A percentile compares a stretch with the other conserved stretches of the same genome.
Conservation (phyloP, 352 stramenopile species). For the Globisporangium cylindrosporum region DNA sequence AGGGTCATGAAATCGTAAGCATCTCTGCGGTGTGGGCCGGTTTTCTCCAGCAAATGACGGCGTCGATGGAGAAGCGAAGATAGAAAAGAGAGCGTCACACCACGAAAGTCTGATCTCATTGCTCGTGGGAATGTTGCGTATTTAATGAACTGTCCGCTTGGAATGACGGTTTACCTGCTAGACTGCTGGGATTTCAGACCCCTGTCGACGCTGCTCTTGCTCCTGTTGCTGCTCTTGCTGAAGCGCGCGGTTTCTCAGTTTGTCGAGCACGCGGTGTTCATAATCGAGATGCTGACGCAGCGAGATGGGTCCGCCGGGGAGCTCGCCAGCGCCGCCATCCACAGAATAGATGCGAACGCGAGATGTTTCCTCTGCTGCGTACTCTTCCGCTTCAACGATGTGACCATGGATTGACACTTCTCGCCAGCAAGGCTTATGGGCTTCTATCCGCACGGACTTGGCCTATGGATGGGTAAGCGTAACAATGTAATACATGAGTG, state of each 20-base stretch:
- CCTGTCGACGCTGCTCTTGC: conserved; percentile 12
- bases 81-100: conserved; percentile 20
- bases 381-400: conserved; percentile 57
- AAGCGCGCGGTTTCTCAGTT: conserved; percentile 37
- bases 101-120: neutral
- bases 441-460: conserved; percentile 63
- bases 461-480: conserved; percentile 23
- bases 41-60: conserved; percentile 61
- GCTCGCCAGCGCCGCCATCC: conserved; percentile 3
- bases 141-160: neutral
- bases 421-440: conserved; percentile 63
- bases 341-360: conserved; percentile 16
- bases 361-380: conserved; percentile 15
- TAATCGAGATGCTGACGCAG: conserved; percentile 53
- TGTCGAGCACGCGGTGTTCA: conserved; percentile 51
- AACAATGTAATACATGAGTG: neutral
- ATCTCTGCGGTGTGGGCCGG: conserved; percentile 73
- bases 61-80: conserved; percentile 35
- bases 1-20: conserved; percentile 72
- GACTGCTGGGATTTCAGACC: conserved; percentile 10
- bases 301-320: conserved; percentile 47
- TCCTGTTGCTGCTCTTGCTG: conserved; percentile 21
- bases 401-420: conserved; percentile 74
- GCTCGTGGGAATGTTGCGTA: conserved; percentile 1
- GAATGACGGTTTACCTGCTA: conserved; percentile 12